Base-by-base conservation (phyloP, 306 rosid genomes). In the Vicia sativa region DNA sequence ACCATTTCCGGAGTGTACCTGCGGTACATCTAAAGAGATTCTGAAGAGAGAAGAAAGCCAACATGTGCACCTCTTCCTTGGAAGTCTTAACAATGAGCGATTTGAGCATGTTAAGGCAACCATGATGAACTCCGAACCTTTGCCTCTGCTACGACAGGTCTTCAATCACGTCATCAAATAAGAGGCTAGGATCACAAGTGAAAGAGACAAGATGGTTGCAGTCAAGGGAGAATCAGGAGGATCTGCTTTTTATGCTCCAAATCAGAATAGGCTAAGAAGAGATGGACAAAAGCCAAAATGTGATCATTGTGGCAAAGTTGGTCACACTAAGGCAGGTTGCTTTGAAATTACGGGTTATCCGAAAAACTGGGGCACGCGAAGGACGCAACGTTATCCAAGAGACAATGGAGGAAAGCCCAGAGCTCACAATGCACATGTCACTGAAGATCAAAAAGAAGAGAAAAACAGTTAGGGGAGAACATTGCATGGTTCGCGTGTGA, bases 11-110 rank as follows among this genome's bases (percentile, higher is more conserved):
- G 11, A 46, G 13, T 46, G 53, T 21, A 46, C 53, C n/a, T 46
- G 19, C 6, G 53, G 53, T 15, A 23, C 53, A 46, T 46, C 53
- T 46, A 46, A 46, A 46, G 53, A 46, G 16, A 46, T 46, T 46
- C 10, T 46, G 21, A 9, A 46, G 53, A 46, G 53, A 46, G 53
- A 46, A 15, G 9, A 11, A n/a, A 21, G 16, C 7, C 53, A 46
- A 46, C 53, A 14, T 14, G 53, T 46, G 10, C 53, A 46, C 16
- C 9, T 46, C 10, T 46, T 46, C 53, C 53, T 46, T 21, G 23
- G 53, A 6, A 15, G 53, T 15, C 52, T 46, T 46, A 46, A 15
- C 53, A 41, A 41, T 41, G 45, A 41, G n/a, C 45, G 3, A 41
- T 41, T 25, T 25, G 28, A 25, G 28, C 28, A 25, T 25, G 28